A percentile compares a stretch with the other conserved stretches of the same genome.
phyloP scores from a whole-genome alignment of 164 flowering plant genomes.

The Liriodendron chinense region DNA sequence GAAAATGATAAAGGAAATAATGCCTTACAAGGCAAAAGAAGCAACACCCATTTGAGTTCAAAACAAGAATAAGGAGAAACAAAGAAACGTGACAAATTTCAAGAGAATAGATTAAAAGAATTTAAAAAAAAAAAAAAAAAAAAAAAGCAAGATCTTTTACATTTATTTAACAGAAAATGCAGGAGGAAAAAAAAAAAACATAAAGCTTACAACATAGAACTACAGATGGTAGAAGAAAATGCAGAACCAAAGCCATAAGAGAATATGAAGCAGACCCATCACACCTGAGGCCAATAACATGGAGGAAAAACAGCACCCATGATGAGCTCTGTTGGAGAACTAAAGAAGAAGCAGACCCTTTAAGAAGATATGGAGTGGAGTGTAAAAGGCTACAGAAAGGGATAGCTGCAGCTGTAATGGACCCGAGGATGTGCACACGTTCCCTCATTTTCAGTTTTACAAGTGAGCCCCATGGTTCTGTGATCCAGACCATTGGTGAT shows the following conservation, averaged over 20 bases:
- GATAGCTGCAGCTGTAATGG: too few relatives aligned
- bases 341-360: too few relatives aligned
- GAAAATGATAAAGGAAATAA: neutral
- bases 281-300: neutral
- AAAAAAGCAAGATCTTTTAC: neutral
- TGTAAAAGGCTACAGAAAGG: too few relatives aligned
- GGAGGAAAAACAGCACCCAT: neutral
- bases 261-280: neutral
- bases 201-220: neutral
- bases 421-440: too few relatives aligned
- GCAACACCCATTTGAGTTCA: neutral
- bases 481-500: too few relatives aligned
- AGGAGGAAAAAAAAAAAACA: neutral
- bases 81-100: neutral
- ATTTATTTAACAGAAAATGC: neutral
- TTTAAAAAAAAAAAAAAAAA: too few relatives aligned
- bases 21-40: slow-evolving; percentile 3
- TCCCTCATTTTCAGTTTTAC: too few relatives aligned
- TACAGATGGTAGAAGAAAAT: neutral
- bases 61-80: slow-evolving; percentile 3
- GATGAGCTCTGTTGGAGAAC: too few relatives aligned
- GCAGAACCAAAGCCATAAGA: neutral
- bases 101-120: neutral
- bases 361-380: too few relatives aligned
- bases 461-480: too few relatives aligned